Percentiles rank a stretch among this genome's conserved stretches.
These are phyloP conservation scores for Myriosclerotinia duriaeana DNA, from an alignment of 2,329 filamentous ascomycete genomes.

Conservation along the genomic window DNA sequence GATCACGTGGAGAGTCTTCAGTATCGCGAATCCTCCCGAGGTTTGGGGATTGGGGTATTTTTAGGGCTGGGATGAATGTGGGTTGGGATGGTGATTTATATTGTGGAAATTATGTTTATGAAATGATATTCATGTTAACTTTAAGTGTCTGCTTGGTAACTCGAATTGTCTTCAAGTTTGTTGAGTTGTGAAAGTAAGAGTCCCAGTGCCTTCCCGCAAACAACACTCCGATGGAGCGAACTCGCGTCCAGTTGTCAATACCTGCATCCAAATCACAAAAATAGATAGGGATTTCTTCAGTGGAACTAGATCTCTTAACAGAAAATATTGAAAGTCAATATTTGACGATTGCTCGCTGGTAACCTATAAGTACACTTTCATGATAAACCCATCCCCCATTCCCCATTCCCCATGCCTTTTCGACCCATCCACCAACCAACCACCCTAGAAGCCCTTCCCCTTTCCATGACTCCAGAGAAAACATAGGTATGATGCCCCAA, in stretches of 20 bases:
- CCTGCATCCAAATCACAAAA: neutral
- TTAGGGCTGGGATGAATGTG: neutral
- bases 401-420: conserved; percentile 15
- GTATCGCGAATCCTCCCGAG: conserved; percentile 7
- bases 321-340: conserved; percentile 7
- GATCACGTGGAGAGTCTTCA: neutral
- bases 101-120: neutral
- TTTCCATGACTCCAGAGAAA: conserved; percentile 14
- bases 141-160: neutral
- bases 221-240: neutral
- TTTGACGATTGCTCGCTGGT: conserved; percentile 21
- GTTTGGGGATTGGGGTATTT: neutral
- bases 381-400: conserved; percentile 7
- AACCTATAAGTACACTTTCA: conserved; percentile 21
- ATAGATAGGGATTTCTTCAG: neutral
- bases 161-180: neutral
- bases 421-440: neutral
- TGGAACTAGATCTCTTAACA: neutral
- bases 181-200: neutral
- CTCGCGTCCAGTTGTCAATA: neutral
- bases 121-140: neutral
- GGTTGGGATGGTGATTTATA: neutral
- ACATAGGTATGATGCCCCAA: conserved; percentile 26
- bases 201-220: neutral
- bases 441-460: conserved; percentile 26